Evolutionary conservation across 179 eudicot genomes (phyloP).

Genomic region (Nepenthes alata): DNA sequence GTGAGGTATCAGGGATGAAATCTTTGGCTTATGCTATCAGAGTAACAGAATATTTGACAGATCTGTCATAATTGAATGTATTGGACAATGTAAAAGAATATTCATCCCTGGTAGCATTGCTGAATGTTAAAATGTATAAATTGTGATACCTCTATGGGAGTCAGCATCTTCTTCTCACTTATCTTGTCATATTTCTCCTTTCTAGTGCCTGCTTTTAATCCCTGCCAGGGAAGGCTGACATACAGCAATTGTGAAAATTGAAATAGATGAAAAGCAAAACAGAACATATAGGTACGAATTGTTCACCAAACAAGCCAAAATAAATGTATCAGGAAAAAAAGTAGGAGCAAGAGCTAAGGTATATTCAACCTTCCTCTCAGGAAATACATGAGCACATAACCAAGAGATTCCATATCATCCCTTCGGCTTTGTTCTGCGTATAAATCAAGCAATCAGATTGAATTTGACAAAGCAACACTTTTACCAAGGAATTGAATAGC

Average conservation of each 20-base stretch:
- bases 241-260: background rate
- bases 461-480: background rate
- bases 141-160: conserved; percentile 16
- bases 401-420: conserved; percentile 79
- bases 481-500: background rate
- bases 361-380: conserved; percentile 58
- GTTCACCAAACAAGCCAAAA: background rate
- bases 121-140: background rate
- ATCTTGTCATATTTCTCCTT: conserved; percentile 26
- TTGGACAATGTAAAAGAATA: too few relatives aligned
- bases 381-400: conserved; percentile 75
- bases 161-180: conserved; percentile 26
- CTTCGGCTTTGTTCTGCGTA: conserved; percentile 77
- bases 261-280: background rate
- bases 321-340: background rate
- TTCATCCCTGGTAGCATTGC: too few relatives aligned
- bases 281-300: background rate
- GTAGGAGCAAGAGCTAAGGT: background rate
- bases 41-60: too few relatives aligned
- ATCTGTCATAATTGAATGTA: too few relatives aligned
- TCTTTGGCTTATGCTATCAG: too few relatives aligned
- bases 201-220: conserved; percentile 26
- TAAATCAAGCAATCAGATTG: conserved; percentile 3
- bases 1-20: too few relatives aligned
- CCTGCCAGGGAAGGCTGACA: conserved; percentile 28